These are phyloP conservation scores for Rhizophora apiculata DNA, from an alignment of 345 rosid genomes.

Conservation along the genomic window DNA sequence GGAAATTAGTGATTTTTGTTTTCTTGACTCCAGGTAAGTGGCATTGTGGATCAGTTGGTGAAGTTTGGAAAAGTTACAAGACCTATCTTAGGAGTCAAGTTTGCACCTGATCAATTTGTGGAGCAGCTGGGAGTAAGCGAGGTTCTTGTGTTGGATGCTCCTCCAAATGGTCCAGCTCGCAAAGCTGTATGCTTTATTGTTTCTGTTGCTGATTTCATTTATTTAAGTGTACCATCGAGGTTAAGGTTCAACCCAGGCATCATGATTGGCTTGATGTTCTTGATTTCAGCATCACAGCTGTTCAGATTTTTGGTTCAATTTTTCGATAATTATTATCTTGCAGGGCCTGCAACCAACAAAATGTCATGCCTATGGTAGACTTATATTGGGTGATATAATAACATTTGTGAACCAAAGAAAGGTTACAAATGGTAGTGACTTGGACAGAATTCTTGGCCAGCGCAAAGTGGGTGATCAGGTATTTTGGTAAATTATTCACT, in stretches of 20 bases:
- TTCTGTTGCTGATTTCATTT: slow-evolving; percentile 1
- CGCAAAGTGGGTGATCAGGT: slow-evolving; percentile 88
- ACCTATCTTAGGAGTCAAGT: slow-evolving; percentile 87
- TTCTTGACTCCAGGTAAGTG: slow-evolving; percentile 57
- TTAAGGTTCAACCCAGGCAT: neutral
- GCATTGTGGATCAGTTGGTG: slow-evolving; percentile 88
- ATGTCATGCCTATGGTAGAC: slow-evolving; percentile 88
- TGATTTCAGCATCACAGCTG: neutral
- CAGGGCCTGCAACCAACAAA: slow-evolving; percentile 83
- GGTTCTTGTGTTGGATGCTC: slow-evolving; percentile 94
- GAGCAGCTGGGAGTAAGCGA: slow-evolving; percentile 94
- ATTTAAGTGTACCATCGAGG: neutral
- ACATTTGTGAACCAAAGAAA: slow-evolving; percentile 75
- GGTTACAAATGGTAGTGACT: slow-evolving; percentile 77
- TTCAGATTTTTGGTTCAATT: neutral
- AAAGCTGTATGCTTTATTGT: slow-evolving; percentile 62
- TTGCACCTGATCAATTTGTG: slow-evolving; percentile 97
- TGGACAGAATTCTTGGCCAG: slow-evolving; percentile 88
- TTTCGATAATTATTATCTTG: slow-evolving; percentile 15
- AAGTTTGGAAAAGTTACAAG: slow-evolving; percentile 87
- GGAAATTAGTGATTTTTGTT: slow-evolving; percentile 9
- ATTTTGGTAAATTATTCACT: slow-evolving; percentile 6
- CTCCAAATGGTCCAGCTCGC: slow-evolving; percentile 86
- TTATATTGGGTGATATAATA: slow-evolving; percentile 85
- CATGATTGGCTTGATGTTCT: slow-evolving; percentile 4